phyloP scores from a whole-genome alignment of 192 early-diverging fungal species.

The Funneliformis mosseae region DNA sequence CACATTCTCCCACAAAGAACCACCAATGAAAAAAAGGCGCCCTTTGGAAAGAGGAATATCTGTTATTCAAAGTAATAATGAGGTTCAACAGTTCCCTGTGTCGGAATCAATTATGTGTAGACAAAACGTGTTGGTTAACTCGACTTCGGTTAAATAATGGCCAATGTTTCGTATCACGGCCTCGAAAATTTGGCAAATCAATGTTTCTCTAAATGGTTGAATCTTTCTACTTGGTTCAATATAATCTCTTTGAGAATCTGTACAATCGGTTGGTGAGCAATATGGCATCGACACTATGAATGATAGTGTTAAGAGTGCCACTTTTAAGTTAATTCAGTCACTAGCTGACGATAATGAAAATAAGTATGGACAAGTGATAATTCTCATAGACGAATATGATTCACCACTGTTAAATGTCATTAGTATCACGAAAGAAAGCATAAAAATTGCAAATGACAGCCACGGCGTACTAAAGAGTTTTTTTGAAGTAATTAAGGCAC shows the following conservation, averaged over 20 bases:
- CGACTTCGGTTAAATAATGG: not conserved
- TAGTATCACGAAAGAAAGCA: not conserved
- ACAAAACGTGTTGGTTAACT: not conserved
- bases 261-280: not conserved
- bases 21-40: no score
- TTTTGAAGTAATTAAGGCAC: not conserved
- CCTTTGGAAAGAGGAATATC: no score
- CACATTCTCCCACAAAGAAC: no score
- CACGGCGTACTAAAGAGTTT: not conserved
- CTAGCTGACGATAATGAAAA: not conserved
- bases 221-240: not conserved
- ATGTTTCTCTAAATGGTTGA: not conserved
- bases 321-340: not conserved
- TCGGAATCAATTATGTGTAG: not conserved
- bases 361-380: not conserved
- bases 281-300: not conserved
- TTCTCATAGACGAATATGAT: conserved; percentile 4
- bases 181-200: not conserved
- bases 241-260: not conserved
- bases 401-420: not conserved
- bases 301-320: not conserved
- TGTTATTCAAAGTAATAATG: no score
- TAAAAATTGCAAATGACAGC: not conserved
- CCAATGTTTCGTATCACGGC: not conserved
- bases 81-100: no score